A percentile compares a stretch with the other conserved stretches of the same genome.
These are phyloP conservation scores for Rehmannia glutinosa DNA, from an alignment of 257 asterid species.

Conservation along the genomic window DNA sequence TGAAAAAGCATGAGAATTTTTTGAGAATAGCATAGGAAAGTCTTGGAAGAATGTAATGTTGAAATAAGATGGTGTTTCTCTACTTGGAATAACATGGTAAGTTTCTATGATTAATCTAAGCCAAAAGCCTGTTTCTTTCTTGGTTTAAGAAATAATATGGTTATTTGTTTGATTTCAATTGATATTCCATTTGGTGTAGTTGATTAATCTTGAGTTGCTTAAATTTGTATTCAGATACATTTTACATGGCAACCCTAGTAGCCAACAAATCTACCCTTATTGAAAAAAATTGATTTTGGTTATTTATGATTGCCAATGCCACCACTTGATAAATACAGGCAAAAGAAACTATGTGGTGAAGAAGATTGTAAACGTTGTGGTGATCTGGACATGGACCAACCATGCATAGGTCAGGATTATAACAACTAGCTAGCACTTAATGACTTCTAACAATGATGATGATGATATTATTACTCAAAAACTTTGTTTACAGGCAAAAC, in stretches of 20 bases:
- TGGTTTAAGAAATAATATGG: background rate
- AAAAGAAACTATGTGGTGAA: conserved; percentile 87
- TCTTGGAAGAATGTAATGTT: background rate
- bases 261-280: no score
- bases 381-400: conserved; percentile 54
- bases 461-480: background rate
- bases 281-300: conserved; percentile 7
- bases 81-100: background rate
- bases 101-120: background rate
- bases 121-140: no score
- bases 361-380: conserved; percentile 83
- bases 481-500: conserved; percentile 63
- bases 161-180: background rate
- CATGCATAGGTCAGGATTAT: conserved; percentile 57
- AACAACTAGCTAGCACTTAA: background rate
- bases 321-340: conserved; percentile 41
- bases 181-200: no score
- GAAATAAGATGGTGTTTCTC: background rate
- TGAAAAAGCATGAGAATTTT: background rate
- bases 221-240: no score
- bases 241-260: no score
- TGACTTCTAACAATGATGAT: background rate
- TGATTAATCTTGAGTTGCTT: no score
- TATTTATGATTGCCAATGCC: background rate
- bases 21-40: background rate